Conservation (phyloP, 176 grass and related monocot species). For the Rhynchospora pubera region DNA sequence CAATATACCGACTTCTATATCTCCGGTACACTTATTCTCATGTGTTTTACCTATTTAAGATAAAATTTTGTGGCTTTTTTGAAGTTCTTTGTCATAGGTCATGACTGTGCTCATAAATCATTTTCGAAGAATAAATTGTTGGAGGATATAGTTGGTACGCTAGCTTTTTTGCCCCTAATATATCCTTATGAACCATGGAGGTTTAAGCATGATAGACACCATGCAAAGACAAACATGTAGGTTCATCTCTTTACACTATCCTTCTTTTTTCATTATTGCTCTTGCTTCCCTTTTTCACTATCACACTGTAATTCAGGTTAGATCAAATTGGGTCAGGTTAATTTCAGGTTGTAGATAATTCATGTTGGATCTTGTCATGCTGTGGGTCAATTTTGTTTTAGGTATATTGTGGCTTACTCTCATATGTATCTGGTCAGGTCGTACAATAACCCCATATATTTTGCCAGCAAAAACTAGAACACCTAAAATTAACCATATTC, state of each 20-base stretch:
- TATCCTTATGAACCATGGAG: conserved; percentile 98
- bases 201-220: conserved; percentile 94
- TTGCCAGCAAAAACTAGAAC: background rate
- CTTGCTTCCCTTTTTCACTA: background rate
- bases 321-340: background rate
- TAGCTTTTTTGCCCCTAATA: conserved; percentile 88
- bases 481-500: background rate
- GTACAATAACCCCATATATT: background rate
- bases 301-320: background rate
- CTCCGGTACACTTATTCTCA: background rate
- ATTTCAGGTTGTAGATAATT: background rate
- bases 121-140: conserved; percentile 97
- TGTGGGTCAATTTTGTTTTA: background rate
- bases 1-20: conserved; percentile 13
- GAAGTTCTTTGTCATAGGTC: conserved; percentile 99
- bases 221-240: conserved; percentile 97
- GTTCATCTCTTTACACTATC: conserved; percentile 10
- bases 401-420: background rate
- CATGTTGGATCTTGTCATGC: background rate
- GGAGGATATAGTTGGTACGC: conserved; percentile 90
- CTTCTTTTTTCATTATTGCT: background rate
- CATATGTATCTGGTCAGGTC: background rate
- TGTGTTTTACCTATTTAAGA: conserved; percentile 22
- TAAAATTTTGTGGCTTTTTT: conserved; percentile 31
- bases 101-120: conserved; percentile 94